Evolutionary conservation across 352 stramenopile species (phyloP).

Genomic region (Pythium sukuiense): DNA sequence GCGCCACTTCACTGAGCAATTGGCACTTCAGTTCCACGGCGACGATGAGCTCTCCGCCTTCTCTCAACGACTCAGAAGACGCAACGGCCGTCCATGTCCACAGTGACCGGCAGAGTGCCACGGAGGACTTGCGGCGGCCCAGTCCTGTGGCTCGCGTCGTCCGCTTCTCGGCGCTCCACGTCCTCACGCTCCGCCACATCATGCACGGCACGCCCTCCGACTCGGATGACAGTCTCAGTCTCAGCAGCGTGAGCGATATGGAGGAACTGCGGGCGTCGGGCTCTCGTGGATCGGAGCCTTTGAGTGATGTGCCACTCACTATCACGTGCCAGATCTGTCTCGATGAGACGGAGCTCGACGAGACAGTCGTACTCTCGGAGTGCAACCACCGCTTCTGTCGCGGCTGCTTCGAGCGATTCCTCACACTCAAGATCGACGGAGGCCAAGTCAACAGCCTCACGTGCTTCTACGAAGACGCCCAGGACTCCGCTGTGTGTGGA

Average conservation of each 20-base stretch:
- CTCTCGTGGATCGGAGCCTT: neutral
- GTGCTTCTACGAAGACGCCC: constrained; percentile 13
- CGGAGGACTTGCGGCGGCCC: constrained; percentile 8
- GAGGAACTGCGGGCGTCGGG: neutral
- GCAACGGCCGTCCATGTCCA: neutral
- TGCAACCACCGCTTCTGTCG: constrained; percentile 29
- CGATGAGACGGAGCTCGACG: constrained; percentile 18
- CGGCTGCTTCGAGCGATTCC: constrained; percentile 21
- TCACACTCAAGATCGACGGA: constrained; percentile 16
- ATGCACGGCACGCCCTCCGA: constrained; percentile 9
- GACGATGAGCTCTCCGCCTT: neutral
- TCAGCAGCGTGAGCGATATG: constrained; percentile 7
- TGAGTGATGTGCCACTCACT: neutral
- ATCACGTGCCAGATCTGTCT: constrained; percentile 28
- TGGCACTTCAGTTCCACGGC: neutral
- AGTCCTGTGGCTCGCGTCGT: constrained; percentile 11
- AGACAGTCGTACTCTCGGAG: constrained; percentile 12
- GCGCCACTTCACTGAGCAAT: neutral
- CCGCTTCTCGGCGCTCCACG: constrained; percentile 6
- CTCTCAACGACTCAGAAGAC: neutral
- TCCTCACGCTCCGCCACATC: constrained; percentile 16
- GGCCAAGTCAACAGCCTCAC: constrained; percentile 9
- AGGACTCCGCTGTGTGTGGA: constrained; percentile 8
- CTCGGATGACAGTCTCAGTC: constrained; percentile 9
- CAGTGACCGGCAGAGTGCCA: neutral